Percentiles rank a stretch among this genome's conserved stretches.
Conservation (phyloP, 2,329 filamentous ascomycete genomes). For the Sphaceloma murrayae region DNA sequence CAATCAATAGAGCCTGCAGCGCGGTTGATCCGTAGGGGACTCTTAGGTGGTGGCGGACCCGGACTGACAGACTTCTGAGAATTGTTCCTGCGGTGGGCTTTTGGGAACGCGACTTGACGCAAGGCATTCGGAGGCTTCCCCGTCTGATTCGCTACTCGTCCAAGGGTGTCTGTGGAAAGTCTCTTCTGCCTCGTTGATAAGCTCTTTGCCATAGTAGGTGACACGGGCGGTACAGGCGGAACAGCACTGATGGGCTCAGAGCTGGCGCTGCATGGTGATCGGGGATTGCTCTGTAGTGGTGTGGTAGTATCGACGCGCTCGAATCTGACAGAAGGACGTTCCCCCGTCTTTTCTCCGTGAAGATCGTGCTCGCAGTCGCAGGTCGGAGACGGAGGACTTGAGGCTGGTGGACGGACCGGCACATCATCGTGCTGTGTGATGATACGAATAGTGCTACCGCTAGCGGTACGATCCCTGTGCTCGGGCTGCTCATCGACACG, state of each 20-base stretch:
- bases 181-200: neutral
- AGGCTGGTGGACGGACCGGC: constrained; percentile 26
- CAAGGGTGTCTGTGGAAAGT: constrained; percentile 25
- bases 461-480: constrained; percentile 17
- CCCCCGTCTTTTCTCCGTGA: neutral
- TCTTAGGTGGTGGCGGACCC: constrained; percentile 29
- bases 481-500: constrained; percentile 17
- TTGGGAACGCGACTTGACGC: neutral
- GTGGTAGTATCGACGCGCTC: constrained; percentile 2
- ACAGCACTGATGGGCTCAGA: neutral
- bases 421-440: constrained; percentile 19
- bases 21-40: constrained; percentile 23
- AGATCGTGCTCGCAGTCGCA: neutral
- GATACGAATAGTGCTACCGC: constrained; percentile 8
- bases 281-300: constrained; percentile 16
- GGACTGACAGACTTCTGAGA: constrained; percentile 24
- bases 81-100: neutral
- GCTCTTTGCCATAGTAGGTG: neutral
- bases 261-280: constrained; percentile 5
- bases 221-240: neutral
- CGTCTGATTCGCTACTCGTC: neutral
- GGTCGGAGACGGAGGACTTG: constrained; percentile 25
- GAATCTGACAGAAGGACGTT: neutral
- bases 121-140: neutral
- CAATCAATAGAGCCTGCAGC: constrained; percentile 13